A percentile compares a stretch with the other conserved stretches of the same genome.
phyloP scores from a whole-genome alignment of 2,329 filamentous ascomycete genomes.

The Aspergillus novoparasiticus region DNA sequence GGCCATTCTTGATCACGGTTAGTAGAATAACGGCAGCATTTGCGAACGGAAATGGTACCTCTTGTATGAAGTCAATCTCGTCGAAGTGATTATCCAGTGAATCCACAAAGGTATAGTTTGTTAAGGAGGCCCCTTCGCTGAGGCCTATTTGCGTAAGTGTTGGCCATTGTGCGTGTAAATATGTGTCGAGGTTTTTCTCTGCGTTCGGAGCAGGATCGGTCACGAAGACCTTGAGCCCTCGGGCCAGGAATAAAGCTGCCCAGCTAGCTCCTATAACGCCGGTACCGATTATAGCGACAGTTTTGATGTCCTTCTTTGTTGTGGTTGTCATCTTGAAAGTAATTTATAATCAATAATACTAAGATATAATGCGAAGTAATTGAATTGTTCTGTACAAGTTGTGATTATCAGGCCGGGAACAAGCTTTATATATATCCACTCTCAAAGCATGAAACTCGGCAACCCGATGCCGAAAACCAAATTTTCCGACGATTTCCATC shows the following conservation, averaged over 20 bases:
- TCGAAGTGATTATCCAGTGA: neutral
- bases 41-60: too few relatives aligned
- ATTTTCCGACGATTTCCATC: neutral
- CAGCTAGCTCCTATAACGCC: slow-evolving; percentile 47
- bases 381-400: neutral
- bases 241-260: slow-evolving; percentile 44
- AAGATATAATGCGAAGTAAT: neutral
- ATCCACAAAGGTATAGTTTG: neutral
- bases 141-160: neutral
- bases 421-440: neutral
- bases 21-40: too few relatives aligned
- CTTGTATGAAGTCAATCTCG: neutral
- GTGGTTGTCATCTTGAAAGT: neutral
- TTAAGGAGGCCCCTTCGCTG: neutral
- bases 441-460: neutral
- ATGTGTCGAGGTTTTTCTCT: slow-evolving; percentile 29
- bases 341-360: neutral
- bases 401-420: neutral
- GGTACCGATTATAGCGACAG: slow-evolving; percentile 36
- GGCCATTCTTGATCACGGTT: slow-evolving; percentile 17
- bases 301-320: slow-evolving; percentile 29
- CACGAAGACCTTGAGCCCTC: slow-evolving; percentile 43
- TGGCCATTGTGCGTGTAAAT: slow-evolving; percentile 19
- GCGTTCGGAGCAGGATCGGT: slow-evolving; percentile 45
- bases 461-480: neutral